Percentiles rank a stretch among this genome's conserved stretches.
These are phyloP conservation scores for Pseudopediastrum boryanum DNA, from an alignment of 139 green algal species.

Conservation along the genomic window DNA sequence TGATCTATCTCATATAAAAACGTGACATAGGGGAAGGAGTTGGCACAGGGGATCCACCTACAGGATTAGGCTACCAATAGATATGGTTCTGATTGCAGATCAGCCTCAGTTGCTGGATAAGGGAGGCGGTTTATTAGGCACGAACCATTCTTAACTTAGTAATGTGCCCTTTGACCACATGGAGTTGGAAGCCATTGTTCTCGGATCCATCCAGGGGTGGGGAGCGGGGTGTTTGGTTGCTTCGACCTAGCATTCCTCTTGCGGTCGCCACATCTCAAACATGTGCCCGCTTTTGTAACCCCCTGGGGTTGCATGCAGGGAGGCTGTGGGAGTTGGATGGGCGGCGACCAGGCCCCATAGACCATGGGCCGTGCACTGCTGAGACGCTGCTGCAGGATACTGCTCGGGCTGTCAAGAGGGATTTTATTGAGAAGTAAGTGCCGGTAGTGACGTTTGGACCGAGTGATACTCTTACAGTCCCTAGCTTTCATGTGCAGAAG, in stretches of 20 bases:
- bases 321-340: slow-evolving; percentile 89
- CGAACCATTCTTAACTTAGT: not conserved
- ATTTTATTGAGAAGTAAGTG: slow-evolving; percentile 63
- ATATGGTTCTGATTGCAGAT: too few species aligned
- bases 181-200: slow-evolving; percentile 1
- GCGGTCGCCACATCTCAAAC: not conserved
- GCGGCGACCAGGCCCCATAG: slow-evolving; percentile 67
- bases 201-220: not conserved
- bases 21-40: too few species aligned
- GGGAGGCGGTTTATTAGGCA: not conserved
- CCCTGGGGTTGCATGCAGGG: slow-evolving; percentile 26
- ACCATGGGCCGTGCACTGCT: slow-evolving; percentile 64
- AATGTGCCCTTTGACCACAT: not conserved
- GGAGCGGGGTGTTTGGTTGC: too few species aligned
- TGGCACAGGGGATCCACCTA: too few species aligned
- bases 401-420: slow-evolving; percentile 53
- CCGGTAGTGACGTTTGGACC: not conserved
- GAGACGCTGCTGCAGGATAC: slow-evolving; percentile 72
- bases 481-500: not conserved
- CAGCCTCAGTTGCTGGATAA: too few species aligned
- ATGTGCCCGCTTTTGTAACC: not conserved
- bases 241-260: not conserved
- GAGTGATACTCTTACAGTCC: too few species aligned
- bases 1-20: too few species aligned
- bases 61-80: too few species aligned